Percentiles rank a stretch among this genome's conserved stretches.
Evolutionary conservation across 73 alveolate genomes (phyloP).

Genomic region (Effrenium voratum): DNA sequence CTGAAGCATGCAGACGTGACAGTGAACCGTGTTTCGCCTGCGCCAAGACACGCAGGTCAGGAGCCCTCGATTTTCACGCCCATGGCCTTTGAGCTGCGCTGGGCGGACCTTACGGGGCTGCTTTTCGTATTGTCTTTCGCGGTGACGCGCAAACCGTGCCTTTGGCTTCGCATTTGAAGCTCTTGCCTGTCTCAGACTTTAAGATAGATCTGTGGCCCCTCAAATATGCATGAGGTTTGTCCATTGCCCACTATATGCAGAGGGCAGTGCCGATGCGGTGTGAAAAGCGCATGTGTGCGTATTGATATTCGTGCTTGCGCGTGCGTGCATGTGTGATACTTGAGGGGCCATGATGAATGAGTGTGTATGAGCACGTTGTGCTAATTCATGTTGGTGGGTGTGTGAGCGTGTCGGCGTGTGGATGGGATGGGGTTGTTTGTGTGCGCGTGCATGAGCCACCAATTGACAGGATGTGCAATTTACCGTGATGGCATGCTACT

Average conservation of each 20-base stretch:
- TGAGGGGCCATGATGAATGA: too few species aligned
- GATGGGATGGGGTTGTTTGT: too few species aligned
- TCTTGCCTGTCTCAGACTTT: background rate
- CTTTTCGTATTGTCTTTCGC: conserved; percentile 5
- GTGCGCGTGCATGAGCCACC: too few species aligned
- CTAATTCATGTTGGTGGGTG: too few species aligned
- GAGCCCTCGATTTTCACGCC: conserved; percentile 79
- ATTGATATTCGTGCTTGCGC: too few species aligned
- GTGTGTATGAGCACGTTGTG: too few species aligned
- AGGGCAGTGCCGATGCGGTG: background rate
- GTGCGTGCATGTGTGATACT: too few species aligned
- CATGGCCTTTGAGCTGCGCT: conserved; percentile 20
- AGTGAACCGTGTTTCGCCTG: background rate
- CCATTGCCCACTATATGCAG: background rate
- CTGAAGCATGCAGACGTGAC: background rate
- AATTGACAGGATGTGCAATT: too few species aligned
- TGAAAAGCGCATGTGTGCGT: too few species aligned
- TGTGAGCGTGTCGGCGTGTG: too few species aligned
- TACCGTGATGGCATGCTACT: too few species aligned
- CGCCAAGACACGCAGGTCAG: conserved; percentile 23
- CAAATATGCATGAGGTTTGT: background rate
- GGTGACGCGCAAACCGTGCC: conserved; percentile 62
- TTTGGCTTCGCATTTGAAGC: background rate
- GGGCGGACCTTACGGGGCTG: conserved; percentile 18
- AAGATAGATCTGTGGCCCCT: background rate